phyloP scores from a whole-genome alignment of 2,329 filamentous ascomycete species.

The Trichocomaceae sp. region DNA sequence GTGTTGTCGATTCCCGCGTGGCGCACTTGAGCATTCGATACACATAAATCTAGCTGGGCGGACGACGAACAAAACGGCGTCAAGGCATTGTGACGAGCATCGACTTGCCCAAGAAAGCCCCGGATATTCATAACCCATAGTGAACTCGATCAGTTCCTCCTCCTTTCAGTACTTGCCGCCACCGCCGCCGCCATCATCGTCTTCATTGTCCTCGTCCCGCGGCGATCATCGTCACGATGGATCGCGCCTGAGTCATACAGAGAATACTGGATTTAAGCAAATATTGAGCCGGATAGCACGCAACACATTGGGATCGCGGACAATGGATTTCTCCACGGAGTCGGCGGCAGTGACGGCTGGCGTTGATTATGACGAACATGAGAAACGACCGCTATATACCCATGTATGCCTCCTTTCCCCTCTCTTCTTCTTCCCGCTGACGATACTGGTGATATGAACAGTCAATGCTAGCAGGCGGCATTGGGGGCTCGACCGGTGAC shows the following conservation, averaged over 20 bases:
- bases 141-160: slow-evolving; percentile 26
- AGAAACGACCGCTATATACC: slow-evolving; percentile 56
- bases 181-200: no score
- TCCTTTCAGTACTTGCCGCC: slow-evolving; percentile 20
- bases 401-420: slow-evolving; percentile 46
- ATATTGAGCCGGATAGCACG: background rate
- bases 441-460: slow-evolving; percentile 31
- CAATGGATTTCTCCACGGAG: slow-evolving; percentile 3
- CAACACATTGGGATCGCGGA: background rate
- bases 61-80: slow-evolving; percentile 3
- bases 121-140: slow-evolving; percentile 32
- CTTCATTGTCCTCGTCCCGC: slow-evolving; percentile 3
- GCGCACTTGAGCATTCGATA: background rate
- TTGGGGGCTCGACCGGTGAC: slow-evolving; percentile 88
- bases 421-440: background rate
- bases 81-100: slow-evolving; percentile 49
- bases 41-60: background rate
- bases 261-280: background rate
- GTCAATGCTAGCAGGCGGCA: slow-evolving; percentile 91
- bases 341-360: slow-evolving; percentile 6
- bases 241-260: slow-evolving; percentile 17
- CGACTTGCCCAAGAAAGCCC: slow-evolving; percentile 46
- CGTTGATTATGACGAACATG: slow-evolving; percentile 42
- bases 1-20: background rate
- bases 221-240: slow-evolving; percentile 29